Evolutionary conservation across 225 moss, liverwort and hornwort species (phyloP), one percentile per base, ranked within the genome.

Genomic region (Asterella californica): DNA sequence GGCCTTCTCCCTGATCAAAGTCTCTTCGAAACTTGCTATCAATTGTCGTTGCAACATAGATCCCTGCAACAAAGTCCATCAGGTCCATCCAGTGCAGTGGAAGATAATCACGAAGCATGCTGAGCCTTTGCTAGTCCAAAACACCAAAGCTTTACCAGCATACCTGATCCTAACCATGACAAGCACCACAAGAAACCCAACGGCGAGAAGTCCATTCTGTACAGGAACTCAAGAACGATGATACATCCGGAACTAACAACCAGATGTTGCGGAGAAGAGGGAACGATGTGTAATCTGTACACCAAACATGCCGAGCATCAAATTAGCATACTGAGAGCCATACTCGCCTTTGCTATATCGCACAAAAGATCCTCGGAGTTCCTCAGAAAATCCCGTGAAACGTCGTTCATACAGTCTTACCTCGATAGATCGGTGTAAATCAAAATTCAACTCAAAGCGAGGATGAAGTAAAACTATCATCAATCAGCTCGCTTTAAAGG

Each of bases 191-290:
- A 83, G 78, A 96, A 96, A 76, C 96, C 96, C 25, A 96, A 78
- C 45, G 91, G 84, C 27, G 96, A 96, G 76, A 96, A 96, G 80
- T 96, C 94, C 96, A 94, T 94, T 64, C 85, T 82, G 71, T 94
- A 96, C 48, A 96, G 77, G 64, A 94, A 90, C 76, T 96, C 96
- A 32, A 96, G 90, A 74, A 90, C 85, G 74, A 94, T 88, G 50
- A 96, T 88, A 85, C 94, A 94, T 60, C 80, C 86, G 68, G 89
- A 92, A 72, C 90, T 94, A 29, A 94, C 89, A 70, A 91, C 70
- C 30, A 96, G 86, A 86, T 96, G 96, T 65, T 90, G 81, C 24
- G 94, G 96, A 72, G 96, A 96, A 57, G 96, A 92, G 75, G 94
- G 91, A 75, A 94, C 86, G 62, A 96, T 87, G 54, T 90, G 94